A percentile compares a stretch with the other conserved stretches of the same genome.
phyloP scores from a whole-genome alignment of 306 rosid genomes.

The Sicyos baderoa region DNA sequence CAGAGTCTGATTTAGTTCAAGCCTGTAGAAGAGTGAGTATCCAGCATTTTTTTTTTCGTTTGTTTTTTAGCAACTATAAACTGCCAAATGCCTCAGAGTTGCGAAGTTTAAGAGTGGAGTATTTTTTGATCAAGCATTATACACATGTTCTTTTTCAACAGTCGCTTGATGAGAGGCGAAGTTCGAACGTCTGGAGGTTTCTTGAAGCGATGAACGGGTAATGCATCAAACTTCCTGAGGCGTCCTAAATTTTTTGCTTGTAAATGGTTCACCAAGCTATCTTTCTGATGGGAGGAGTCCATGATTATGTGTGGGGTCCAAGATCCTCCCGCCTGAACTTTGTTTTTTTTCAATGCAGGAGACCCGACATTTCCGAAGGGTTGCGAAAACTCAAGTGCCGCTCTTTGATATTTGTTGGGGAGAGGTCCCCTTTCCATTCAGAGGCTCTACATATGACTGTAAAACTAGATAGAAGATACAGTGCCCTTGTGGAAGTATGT shows the following conservation, averaged over 20 bases:
- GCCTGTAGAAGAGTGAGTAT: slow-evolving; percentile 84
- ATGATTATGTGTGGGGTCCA: not conserved
- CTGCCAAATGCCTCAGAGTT: not conserved
- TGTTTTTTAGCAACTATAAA: not conserved
- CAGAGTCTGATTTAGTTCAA: slow-evolving; percentile 73
- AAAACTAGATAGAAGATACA: slow-evolving; percentile 70
- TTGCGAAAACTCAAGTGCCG: slow-evolving; percentile 75
- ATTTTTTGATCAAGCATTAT: slow-evolving; percentile 12
- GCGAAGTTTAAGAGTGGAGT: slow-evolving; percentile 9
- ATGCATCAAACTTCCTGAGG: not conserved
- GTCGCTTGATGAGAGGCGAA: slow-evolving; percentile 79
- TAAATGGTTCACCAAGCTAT: not conserved
- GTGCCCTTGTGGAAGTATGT: slow-evolving; percentile 87
- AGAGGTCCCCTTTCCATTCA: slow-evolving; percentile 66
- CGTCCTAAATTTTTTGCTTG: not conserved
- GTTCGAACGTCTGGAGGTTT: slow-evolving; percentile 80
- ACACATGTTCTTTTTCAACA: slow-evolving; percentile 30
- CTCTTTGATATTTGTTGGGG: slow-evolving; percentile 84
- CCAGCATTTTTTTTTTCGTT: not conserved
- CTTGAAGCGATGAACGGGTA: slow-evolving; percentile 90
- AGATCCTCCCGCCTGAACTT: not conserved
- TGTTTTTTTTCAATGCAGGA: slow-evolving; percentile 37
- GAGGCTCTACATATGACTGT: slow-evolving; percentile 83
- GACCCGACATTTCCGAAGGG: slow-evolving; percentile 65
- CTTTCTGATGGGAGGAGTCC: not conserved